These are phyloP conservation scores for Draba incana DNA, from an alignment of 345 rosid genomes.

Conservation along the genomic window DNA sequence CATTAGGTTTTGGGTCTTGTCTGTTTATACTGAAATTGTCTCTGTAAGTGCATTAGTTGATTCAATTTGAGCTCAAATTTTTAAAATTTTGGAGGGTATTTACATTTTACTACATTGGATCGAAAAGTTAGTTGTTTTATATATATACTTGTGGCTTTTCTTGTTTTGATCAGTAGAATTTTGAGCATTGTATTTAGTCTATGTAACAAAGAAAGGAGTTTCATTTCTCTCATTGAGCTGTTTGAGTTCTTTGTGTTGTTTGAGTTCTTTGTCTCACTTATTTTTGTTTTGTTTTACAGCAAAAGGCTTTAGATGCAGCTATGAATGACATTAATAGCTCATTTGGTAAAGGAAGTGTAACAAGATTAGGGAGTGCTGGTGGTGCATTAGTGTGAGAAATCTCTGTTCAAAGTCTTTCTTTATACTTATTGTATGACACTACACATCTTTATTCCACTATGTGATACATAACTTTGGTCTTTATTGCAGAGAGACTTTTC, in stretches of 20 bases:
- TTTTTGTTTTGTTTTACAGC: slow-evolving; percentile 48
- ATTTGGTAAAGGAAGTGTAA: slow-evolving; percentile 97
- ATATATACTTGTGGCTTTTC: not conserved
- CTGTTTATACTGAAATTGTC: not conserved
- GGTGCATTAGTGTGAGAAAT: slow-evolving; percentile 85
- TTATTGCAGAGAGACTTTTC: slow-evolving; percentile 78
- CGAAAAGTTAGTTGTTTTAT: not conserved
- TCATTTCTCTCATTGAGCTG: not conserved
- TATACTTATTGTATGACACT: not conserved
- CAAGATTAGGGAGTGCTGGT: slow-evolving; percentile 93
- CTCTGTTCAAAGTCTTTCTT: slow-evolving; percentile 11
- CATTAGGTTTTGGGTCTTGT: not conserved
- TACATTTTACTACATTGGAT: not conserved
- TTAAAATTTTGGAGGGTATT: not conserved
- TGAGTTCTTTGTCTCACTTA: slow-evolving; percentile 15
- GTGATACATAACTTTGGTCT: not conserved
- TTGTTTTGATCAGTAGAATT: not conserved
- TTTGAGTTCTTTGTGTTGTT: not conserved
- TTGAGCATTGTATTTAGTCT: not conserved
- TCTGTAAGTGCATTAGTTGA: not conserved
- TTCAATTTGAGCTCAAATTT: not conserved
- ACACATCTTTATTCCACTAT: slow-evolving; percentile 1
- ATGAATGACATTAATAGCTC: slow-evolving; percentile 86
- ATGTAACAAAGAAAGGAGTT: not conserved
- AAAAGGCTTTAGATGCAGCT: slow-evolving; percentile 94